Conservation (phyloP, 2,329 filamentous ascomycete genomes). For the Xylaria sp. region DNA sequence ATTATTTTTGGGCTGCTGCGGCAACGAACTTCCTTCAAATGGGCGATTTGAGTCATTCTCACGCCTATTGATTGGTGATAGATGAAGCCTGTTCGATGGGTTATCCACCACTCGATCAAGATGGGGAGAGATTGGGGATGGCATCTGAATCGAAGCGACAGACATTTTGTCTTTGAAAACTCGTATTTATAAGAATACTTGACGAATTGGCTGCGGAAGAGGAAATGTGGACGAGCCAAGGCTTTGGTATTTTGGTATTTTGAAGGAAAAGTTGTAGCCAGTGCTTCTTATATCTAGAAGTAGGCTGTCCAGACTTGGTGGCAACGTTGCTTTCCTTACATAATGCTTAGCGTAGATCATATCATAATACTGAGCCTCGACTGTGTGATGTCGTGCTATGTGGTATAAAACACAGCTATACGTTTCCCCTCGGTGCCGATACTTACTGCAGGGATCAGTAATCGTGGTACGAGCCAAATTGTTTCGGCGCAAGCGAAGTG, state of each 20-base stretch:
- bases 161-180: slow-evolving; percentile 11
- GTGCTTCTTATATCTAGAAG: slow-evolving; percentile 1
- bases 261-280: not conserved
- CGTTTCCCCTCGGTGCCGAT: not conserved
- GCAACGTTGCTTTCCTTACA: not conserved
- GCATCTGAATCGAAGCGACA: slow-evolving; percentile 24
- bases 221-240: not conserved
- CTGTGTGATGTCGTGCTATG: not conserved
- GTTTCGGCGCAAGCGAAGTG: not conserved
- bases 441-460: not conserved
- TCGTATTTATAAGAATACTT: not conserved
- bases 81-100: slow-evolving; percentile 13
- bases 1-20: not conserved
- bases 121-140: slow-evolving; percentile 20
- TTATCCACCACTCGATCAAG: slow-evolving; percentile 15
- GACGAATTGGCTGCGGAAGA: not conserved
- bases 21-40: not conserved
- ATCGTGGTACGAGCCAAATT: not conserved
- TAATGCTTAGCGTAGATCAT: not conserved
- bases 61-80: not conserved
- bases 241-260: not conserved
- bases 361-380: not conserved
- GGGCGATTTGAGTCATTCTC: not conserved
- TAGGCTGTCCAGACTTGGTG: not conserved
- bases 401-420: not conserved